A percentile compares a stretch with the other conserved stretches of the same genome.
Evolutionary conservation across 192 early-diverging fungal species (phyloP).

Genomic region (Backusella tuberculispora): DNA sequence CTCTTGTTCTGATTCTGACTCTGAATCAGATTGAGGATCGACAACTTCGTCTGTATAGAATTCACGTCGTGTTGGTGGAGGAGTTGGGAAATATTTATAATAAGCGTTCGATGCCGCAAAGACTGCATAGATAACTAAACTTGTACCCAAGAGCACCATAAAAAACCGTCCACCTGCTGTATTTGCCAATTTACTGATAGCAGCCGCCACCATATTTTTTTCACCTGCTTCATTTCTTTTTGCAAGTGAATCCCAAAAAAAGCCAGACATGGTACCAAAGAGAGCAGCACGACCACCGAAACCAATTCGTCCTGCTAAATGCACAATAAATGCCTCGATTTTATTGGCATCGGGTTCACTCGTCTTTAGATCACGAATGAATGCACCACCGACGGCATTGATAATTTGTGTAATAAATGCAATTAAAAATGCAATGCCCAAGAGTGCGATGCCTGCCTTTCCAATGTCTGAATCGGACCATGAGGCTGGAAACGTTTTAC

Average conservation of each 20-base stretch:
- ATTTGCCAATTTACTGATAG: slow-evolving; percentile 34
- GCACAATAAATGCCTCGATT: slow-evolving; percentile 38
- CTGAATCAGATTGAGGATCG: neutral
- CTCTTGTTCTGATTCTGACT: neutral
- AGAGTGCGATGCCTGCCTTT: slow-evolving; percentile 31
- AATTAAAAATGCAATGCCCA: slow-evolving; percentile 50
- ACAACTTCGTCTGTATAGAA: slow-evolving; percentile 6
- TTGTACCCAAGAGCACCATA: slow-evolving; percentile 34
- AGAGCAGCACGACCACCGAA: slow-evolving; percentile 48
- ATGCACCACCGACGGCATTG: slow-evolving; percentile 44
- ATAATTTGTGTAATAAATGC: slow-evolving; percentile 48
- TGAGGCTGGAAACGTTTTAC: slow-evolving; percentile 36
- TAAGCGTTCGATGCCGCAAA: slow-evolving; percentile 42
- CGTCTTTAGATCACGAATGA: slow-evolving; percentile 37
- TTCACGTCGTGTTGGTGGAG: slow-evolving; percentile 26
- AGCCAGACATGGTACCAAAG: slow-evolving; percentile 46
- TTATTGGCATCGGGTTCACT: slow-evolving; percentile 20
- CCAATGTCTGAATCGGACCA: slow-evolving; percentile 42
- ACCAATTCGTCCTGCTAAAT: slow-evolving; percentile 46
- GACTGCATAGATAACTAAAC: slow-evolving; percentile 39
- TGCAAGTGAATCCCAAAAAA: slow-evolving; percentile 39
- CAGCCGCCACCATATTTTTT: slow-evolving; percentile 36
- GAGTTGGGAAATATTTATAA: slow-evolving; percentile 47
- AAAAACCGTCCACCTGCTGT: slow-evolving; percentile 35
- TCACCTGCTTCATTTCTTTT: slow-evolving; percentile 27